Conservation (phyloP, 164 flowering plant species). For the Euptelea pleiosperma region DNA sequence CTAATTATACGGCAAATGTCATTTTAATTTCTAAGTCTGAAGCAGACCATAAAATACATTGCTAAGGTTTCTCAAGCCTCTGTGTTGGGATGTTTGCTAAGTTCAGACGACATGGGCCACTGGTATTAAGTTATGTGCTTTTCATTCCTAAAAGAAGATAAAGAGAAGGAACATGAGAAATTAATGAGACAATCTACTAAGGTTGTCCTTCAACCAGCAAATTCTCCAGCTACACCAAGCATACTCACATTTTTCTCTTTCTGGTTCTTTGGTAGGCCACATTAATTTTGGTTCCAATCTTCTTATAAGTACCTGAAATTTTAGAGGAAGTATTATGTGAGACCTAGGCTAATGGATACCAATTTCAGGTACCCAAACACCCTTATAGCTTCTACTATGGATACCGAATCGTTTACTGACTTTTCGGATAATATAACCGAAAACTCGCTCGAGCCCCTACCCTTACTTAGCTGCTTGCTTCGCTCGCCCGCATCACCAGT, state of each 20-base stretch:
- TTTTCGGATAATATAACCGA: too few species aligned
- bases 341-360: too few species aligned
- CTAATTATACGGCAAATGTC: too few species aligned
- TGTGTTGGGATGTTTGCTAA: constrained; percentile 27
- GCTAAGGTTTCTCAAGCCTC: constrained; percentile 26
- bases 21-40: too few species aligned
- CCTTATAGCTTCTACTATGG: too few species aligned
- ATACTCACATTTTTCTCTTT: too few species aligned
- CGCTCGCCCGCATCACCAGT: constrained; percentile 9
- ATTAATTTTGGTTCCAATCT: too few species aligned
- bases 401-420: too few species aligned
- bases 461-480: constrained; percentile 28
- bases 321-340: too few species aligned
- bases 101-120: constrained; percentile 35
- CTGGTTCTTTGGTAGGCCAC: too few species aligned
- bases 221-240: constrained; percentile 43
- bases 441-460: constrained; percentile 24
- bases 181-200: constrained; percentile 27
- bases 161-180: constrained; percentile 26
- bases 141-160: constrained; percentile 27
- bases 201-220: constrained; percentile 39
- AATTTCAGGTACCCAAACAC: too few species aligned
- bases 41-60: constrained; percentile 10
- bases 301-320: too few species aligned
- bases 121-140: constrained; percentile 26